Percentiles rank a stretch among this genome's conserved stretches.
Evolutionary conservation across 2,329 filamentous ascomycete genomes (phyloP).

Genomic region (Monosporascus sp.): DNA sequence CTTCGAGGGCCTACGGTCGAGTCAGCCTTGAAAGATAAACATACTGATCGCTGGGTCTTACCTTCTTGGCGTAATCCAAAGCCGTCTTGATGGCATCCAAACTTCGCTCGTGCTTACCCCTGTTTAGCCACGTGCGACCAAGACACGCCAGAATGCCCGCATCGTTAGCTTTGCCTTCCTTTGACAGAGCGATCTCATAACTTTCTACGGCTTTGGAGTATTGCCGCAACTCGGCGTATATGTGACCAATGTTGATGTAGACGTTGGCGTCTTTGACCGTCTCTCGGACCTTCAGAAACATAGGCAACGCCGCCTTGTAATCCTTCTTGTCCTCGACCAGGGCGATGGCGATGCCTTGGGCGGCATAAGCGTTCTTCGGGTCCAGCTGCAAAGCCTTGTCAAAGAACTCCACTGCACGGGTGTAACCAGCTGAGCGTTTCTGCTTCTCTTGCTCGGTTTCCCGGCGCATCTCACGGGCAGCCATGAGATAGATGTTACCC

Average conservation of each 20-base stretch:
- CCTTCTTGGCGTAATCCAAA: conserved; percentile 58
- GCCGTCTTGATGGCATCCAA: conserved; percentile 52
- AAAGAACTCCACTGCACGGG: conserved; percentile 94
- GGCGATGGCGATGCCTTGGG: conserved; percentile 91
- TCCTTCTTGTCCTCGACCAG: conserved; percentile 94
- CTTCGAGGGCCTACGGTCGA: conserved; percentile 58
- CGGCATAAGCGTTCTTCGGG: conserved; percentile 89
- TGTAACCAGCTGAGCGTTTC: conserved; percentile 80
- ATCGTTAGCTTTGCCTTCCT: conserved; percentile 69
- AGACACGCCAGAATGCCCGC: conserved; percentile 77
- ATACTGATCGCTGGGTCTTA: conserved; percentile 25
- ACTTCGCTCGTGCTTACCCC: conserved; percentile 60
- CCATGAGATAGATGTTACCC: conserved; percentile 85
- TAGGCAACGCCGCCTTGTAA: conserved; percentile 71
- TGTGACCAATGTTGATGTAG: conserved; percentile 88
- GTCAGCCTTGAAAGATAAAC: conserved; percentile 15
- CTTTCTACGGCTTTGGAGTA: conserved; percentile 89
- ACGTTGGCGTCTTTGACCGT: conserved; percentile 84
- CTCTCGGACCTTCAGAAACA: conserved; percentile 86
- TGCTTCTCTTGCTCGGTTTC: conserved; percentile 87
- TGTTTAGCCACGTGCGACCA: conserved; percentile 80
- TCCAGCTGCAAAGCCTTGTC: conserved; percentile 96
- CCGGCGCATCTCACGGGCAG: conserved; percentile 89
- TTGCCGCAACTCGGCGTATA: conserved; percentile 85
- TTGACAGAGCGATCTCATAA: conserved; percentile 80